These are phyloP conservation scores for Kurtzmaniella natalensis DNA, from an alignment of 1,139 yeast species.

Conservation along the genomic window DNA sequence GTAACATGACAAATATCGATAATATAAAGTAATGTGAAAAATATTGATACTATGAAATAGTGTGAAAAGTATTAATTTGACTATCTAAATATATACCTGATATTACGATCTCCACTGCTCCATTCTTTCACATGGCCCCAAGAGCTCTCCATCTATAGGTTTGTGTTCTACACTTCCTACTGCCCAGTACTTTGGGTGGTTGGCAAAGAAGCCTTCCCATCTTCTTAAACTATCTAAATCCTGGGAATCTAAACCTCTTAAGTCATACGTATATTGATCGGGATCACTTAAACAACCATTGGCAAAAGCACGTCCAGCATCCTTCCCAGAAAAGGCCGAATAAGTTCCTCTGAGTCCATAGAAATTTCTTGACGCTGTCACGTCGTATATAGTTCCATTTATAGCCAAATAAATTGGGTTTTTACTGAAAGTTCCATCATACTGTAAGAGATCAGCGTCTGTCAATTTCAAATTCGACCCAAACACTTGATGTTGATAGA, in stretches of 20 bases:
- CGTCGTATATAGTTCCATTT: conserved; percentile 70
- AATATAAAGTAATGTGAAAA: too few relatives aligned
- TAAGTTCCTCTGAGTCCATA: conserved; percentile 71
- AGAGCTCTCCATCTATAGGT: conserved; percentile 29
- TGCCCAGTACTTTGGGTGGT: conserved; percentile 53
- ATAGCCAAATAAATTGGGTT: conserved; percentile 64
- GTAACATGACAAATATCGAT: too few relatives aligned
- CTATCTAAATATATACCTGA: too few relatives aligned
- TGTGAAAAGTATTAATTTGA: too few relatives aligned
- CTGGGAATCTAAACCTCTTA: conserved; percentile 51
- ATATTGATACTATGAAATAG: too few relatives aligned
- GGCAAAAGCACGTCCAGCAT: conserved; percentile 69
- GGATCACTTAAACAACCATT: conserved; percentile 67
- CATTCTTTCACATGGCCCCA: conserved; percentile 33
- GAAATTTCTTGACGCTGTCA: conserved; percentile 44
- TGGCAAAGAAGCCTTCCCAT: conserved; percentile 55
- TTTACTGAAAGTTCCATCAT: conserved; percentile 46
- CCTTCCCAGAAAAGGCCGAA: conserved; percentile 58
- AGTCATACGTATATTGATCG: conserved; percentile 61
- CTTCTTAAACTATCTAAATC: conserved; percentile 19
- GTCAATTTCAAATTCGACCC: conserved; percentile 23
- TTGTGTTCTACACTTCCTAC: conserved; percentile 54
- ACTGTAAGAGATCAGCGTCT: conserved; percentile 43
- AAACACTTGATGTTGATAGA: conserved; percentile 23
- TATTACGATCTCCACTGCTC: too few relatives aligned